A percentile compares a stretch with the other conserved stretches of the same genome.
Evolutionary conservation across 177 flowering plant genomes (phyloP).

Genomic region (Vitis hybrid): DNA sequence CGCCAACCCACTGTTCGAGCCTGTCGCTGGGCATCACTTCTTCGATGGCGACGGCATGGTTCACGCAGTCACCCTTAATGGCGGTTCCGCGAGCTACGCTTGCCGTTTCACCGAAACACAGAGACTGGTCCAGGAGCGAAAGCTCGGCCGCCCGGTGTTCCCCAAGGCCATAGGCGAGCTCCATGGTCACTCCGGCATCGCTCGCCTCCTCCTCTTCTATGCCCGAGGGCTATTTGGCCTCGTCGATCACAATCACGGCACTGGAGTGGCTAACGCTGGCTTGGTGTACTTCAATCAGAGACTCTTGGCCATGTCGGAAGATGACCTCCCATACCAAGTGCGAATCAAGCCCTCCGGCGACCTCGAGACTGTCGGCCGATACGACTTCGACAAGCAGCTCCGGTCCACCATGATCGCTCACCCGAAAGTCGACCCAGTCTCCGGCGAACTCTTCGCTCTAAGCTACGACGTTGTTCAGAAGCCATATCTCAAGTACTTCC

Average conservation of each 20-base stretch:
- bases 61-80: constrained; percentile 58
- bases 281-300: constrained; percentile 70
- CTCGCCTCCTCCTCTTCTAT: constrained; percentile 61
- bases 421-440: constrained; percentile 79
- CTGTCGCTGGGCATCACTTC: constrained; percentile 80
- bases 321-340: constrained; percentile 84
- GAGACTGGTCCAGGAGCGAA: constrained; percentile 63
- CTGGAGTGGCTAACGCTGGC: constrained; percentile 92
- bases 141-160: constrained; percentile 67
- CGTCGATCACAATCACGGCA: constrained; percentile 57
- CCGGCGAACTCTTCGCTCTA: constrained; percentile 73
- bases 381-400: constrained; percentile 57
- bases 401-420: constrained; percentile 84
- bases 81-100: constrained; percentile 64
- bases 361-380: constrained; percentile 67
- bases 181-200: constrained; percentile 87
- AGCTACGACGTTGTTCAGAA: constrained; percentile 77
- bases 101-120: constrained; percentile 80
- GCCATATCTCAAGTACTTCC: constrained; percentile 82
- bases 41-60: constrained; percentile 98
- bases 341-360: constrained; percentile 60
- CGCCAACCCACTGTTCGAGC: constrained; percentile 81
- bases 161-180: constrained; percentile 96
- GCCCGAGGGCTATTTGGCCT: constrained; percentile 64
- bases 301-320: constrained; percentile 88